Conservation (phyloP, 2,329 filamentous ascomycete species). For the Aureobasidium sp. region DNA sequence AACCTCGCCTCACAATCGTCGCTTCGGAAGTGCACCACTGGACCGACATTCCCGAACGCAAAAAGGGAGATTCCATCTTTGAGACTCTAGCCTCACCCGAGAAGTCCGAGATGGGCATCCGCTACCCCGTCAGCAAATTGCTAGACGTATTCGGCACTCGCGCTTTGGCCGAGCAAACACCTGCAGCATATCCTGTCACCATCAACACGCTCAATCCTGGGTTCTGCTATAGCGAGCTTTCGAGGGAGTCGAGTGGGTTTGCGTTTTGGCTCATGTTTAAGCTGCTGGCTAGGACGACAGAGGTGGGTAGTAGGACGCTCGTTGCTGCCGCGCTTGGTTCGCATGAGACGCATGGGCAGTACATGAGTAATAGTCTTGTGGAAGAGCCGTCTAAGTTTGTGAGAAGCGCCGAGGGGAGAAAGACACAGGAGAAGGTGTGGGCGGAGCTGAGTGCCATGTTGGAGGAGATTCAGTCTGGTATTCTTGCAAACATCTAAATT, state of each 20-base stretch:
- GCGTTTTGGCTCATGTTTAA: constrained; percentile 24
- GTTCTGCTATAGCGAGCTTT: constrained; percentile 43
- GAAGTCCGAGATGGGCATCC: constrained; percentile 32
- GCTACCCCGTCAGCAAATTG: constrained; percentile 44
- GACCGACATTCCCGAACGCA: constrained; percentile 34
- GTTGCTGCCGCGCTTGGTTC: constrained; percentile 34
- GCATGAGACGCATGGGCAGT: constrained; percentile 35
- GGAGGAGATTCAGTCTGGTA: constrained; percentile 32
- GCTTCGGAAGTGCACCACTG: constrained; percentile 39
- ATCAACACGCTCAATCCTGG: constrained; percentile 50
- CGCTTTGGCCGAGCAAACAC: constrained; percentile 31
- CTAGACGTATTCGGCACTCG: constrained; percentile 42
- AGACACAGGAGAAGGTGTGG: constrained; percentile 34
- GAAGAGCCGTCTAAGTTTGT: constrained; percentile 29
- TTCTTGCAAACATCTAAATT: constrained; percentile 21
- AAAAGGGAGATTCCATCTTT: constrained; percentile 29
- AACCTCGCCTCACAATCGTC: constrained; percentile 35
- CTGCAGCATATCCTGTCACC: constrained; percentile 33
- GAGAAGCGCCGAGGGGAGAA: constrained; percentile 31
- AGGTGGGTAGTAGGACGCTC: constrained; percentile 37
- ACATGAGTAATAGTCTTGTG: constrained; percentile 32
- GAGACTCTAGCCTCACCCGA: constrained; percentile 32
- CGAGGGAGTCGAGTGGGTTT: constrained; percentile 29
- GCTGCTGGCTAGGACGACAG: constrained; percentile 32
- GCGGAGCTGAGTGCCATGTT: constrained; percentile 34